Base-by-base conservation (phyloP, 1,139 yeast species). In the Pichia sp. region DNA sequence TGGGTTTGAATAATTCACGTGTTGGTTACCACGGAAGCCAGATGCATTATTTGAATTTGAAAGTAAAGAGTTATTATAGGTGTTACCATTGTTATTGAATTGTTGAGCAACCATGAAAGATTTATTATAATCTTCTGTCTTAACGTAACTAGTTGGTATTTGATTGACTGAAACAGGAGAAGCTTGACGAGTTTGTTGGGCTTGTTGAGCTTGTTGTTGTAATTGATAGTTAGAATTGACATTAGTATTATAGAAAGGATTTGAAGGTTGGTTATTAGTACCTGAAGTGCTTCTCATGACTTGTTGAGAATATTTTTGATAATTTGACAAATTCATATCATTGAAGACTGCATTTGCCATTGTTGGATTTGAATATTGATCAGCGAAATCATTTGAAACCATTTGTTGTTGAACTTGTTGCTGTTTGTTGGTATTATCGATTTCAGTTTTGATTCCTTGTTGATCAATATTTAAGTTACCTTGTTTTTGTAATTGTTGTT, bases 231-330 rank as follows among this genome's bases (percentile, higher is more conserved):
- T 18, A 8, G 31, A 14, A 17, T 22, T 28, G 4, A 31, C 15
- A 35, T 33, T 31, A 7, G 45, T 35, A 34, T 36, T 44, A 34
- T 51, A 51, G 30, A 44, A 47, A 3, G 47, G 47, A 24, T 47
- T 44, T 8, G 49, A 31, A 14, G 46, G 40, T 21, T 34, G 36
- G 19, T 38, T 19, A 19, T 20, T 40, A 22, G 53, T 41, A 11
- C 46, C 38, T 20, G 53, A 40, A 24, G 50, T 22, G 34, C 38
- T 46, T 9, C 40, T 31, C 24, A 45, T 52, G 27, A 50, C 38
- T 36, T 48, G 54, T 34, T 52, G 54, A n/a, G 51, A 32, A n/a
- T 36, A 42, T 42, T 47, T 50, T 17, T 48, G 51, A 34, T 42
- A 51, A 35, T 46, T 48, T 11, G 48, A 40, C 3, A 48, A 19